A percentile compares a stretch with the other conserved stretches of the same genome.
These are phyloP conservation scores for Neonectria neomacrospora DNA, from an alignment of 2,329 filamentous ascomycete genomes.

Conservation along the genomic window DNA sequence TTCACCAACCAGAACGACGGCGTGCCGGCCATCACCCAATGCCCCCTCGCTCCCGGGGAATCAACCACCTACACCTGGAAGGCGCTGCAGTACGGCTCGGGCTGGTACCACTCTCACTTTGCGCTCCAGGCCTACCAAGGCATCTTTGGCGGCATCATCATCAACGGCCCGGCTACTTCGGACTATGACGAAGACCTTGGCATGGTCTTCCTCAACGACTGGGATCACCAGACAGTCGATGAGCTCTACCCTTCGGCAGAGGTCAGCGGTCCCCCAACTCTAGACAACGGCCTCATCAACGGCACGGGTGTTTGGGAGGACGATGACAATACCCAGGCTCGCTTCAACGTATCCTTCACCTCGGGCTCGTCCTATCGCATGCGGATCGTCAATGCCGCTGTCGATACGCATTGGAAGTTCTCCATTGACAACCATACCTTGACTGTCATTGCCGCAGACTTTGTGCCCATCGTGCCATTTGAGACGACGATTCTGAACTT, in stretches of 20 bases:
- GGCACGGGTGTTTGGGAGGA: slow-evolving; percentile 54
- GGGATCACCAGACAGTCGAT: slow-evolving; percentile 61
- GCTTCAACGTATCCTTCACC: slow-evolving; percentile 53
- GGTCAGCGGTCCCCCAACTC: slow-evolving; percentile 47
- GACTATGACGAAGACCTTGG: slow-evolving; percentile 74
- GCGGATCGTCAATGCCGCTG: slow-evolving; percentile 59
- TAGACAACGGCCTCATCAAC: slow-evolving; percentile 60
- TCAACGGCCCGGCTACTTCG: slow-evolving; percentile 67
- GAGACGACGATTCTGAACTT: slow-evolving; percentile 51
- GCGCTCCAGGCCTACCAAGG: slow-evolving; percentile 36
- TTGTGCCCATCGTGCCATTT: slow-evolving; percentile 68
- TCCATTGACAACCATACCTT: slow-evolving; percentile 67
- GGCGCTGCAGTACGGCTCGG: slow-evolving; percentile 30
- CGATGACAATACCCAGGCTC: slow-evolving; percentile 39
- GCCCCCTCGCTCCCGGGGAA: slow-evolving; percentile 62
- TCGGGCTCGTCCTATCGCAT: slow-evolving; percentile 58
- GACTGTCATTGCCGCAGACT: slow-evolving; percentile 67
- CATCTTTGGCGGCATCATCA: slow-evolving; percentile 45
- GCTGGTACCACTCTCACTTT: slow-evolving; percentile 39
- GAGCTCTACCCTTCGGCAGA: slow-evolving; percentile 47
- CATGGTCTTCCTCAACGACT: slow-evolving; percentile 67
- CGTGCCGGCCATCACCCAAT: slow-evolving; percentile 61
- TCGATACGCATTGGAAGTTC: slow-evolving; percentile 59
- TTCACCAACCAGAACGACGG: slow-evolving; percentile 67
- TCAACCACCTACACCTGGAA: slow-evolving; percentile 47